phyloP scores from a whole-genome alignment of 2,329 filamentous ascomycete species.

The Calonectria hongkongensis region DNA sequence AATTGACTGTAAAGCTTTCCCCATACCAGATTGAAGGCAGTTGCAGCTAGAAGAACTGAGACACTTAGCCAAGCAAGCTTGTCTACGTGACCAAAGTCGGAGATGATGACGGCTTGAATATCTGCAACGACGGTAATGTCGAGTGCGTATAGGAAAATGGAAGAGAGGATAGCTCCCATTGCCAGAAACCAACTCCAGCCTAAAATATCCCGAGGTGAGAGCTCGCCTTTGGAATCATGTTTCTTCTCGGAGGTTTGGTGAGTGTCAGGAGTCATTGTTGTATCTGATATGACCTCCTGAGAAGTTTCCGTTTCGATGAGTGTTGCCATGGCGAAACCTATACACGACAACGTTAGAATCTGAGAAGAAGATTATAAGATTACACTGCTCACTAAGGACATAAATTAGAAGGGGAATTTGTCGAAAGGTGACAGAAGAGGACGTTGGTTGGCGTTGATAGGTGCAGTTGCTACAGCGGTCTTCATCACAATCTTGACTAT shows the following conservation, averaged over 20 bases:
- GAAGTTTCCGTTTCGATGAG: background rate
- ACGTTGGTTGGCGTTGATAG: too few species aligned
- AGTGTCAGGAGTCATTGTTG: background rate
- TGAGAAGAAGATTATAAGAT: background rate
- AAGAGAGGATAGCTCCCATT: background rate
- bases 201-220: background rate
- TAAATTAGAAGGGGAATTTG: background rate
- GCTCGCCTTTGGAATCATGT: background rate
- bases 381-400: background rate
- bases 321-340: background rate
- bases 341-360: background rate
- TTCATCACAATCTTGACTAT: background rate
- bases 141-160: background rate
- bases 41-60: background rate
- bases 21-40: background rate
- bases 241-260: background rate
- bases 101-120: slow-evolving; percentile 4
- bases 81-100: slow-evolving; percentile 5
- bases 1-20: slow-evolving; percentile 13
- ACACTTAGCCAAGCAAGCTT: background rate
- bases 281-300: background rate
- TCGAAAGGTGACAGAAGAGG: background rate
- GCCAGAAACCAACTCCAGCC: background rate
- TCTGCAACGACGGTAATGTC: background rate
- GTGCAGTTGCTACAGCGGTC: too few species aligned